Evolutionary conservation across 2,329 filamentous ascomycete genomes (phyloP), one percentile per base, ranked within the genome.

Genomic region (Cylindrodendrum hubeiense): DNA sequence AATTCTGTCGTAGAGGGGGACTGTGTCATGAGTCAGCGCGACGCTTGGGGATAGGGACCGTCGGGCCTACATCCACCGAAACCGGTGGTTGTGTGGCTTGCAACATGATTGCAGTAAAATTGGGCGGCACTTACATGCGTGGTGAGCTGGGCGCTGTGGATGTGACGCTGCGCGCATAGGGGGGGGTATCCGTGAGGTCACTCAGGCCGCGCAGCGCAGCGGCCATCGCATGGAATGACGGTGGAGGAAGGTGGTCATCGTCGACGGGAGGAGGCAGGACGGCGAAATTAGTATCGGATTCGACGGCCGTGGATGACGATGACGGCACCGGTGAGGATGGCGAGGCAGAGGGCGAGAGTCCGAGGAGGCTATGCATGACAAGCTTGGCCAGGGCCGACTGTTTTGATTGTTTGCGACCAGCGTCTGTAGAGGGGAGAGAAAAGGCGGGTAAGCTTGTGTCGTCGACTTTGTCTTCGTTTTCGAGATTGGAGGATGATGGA

Each of bases 1-100:
- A 96, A 74, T 91, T 93, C 75, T 92, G 91, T 75, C 92, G 84
- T 66, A 90, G 79, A 1, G 91, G 90, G 53, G 87, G 88, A 73
- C 92, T 93, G 73, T 33, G 5, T 33, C 65, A 37, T 54, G 65
- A 66, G 70, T 76, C 60, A 74, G 63, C 63, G 54, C 57, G 54
- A 63, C 67, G 52, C 44, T 55, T 57, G 41, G 53, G 55, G 37
- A 68, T 60, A 58, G 56, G 65, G 60, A 68, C 68, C 49, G 59
- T 47, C 70, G 65, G 63, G 56, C 30, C 60, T 57, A 71, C 66
- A 68, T 70, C 65, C 66, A 66, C 68, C 71, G 68, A 74, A 66
- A 54, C 39, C 55, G 57, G 67, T 63, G 69, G 57, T 50, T 64
- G 64, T 68, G 66, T 70, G 66, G 69, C 34, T 66, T 66, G 59